Base-by-base conservation (phyloP, 2,329 filamentous ascomycete species). In the Beauveria brongniartii region DNA sequence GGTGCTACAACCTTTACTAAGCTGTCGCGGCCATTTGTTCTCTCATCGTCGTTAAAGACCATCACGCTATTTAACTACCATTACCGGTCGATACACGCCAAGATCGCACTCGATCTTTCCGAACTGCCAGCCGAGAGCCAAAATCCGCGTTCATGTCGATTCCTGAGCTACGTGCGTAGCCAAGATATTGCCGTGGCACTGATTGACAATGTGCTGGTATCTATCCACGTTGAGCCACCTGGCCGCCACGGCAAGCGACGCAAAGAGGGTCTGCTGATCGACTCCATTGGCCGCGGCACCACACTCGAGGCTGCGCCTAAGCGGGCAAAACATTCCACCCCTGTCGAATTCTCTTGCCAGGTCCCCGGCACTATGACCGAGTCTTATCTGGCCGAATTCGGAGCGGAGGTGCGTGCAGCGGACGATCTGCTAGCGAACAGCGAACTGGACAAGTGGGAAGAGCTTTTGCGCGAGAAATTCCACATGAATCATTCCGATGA, bases 251-350 rank as follows among this genome's bases (percentile, higher is more conserved):
- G 78, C 62, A 81, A 78, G 64, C 81, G 83, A 71, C 77, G 81
- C 43, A 81, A 81, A 44, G 80, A 84, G 56, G 86, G 87, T 9
- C 77, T 90, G 8, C 75, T 92, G 28, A 87, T 90, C 40, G 88
- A 92, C 69, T 88, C 89, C 0, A 83, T 92, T 59, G 87, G 88
- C 1, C 86, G 86, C 63, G 88, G 87, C 3, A 75, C 77, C 1
- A 72, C 73, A 12, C 67, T 74, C 4, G 75, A 76, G 64, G 65
- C 74, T 44, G 65, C 71, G 20, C 57, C 69, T 6, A 75, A 76
- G 63, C 73, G 69, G 52, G 62, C 60, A 5, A 71, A 71, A 63
- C 67, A 66, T 37, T 72, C 73, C 5, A 68, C 68, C 2, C 61
- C 69, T 7, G 55, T 63, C 5, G 71, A 72, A 55, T 75, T 76